These are phyloP conservation scores for Pleomassaria siparia DNA, from an alignment of 2,329 filamentous ascomycete species.

Conservation along the genomic window DNA sequence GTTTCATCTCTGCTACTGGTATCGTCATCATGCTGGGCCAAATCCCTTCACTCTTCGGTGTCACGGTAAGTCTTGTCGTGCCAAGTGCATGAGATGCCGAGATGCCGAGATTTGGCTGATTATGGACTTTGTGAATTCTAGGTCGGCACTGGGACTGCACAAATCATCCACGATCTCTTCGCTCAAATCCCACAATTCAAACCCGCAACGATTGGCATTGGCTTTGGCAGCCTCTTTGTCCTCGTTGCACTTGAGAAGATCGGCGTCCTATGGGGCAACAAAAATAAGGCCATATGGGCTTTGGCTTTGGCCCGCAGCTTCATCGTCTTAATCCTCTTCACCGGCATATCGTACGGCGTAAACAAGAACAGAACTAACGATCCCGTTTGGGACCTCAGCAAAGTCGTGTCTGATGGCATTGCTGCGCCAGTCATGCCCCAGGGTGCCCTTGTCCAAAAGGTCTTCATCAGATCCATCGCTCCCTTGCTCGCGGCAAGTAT, in stretches of 20 bases:
- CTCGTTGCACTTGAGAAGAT: constrained; percentile 59
- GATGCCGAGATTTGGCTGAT: too few relatives aligned
- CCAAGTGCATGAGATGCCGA: too few relatives aligned
- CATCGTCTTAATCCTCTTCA: constrained; percentile 62
- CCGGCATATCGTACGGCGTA: constrained; percentile 63
- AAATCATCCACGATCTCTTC: constrained; percentile 62
- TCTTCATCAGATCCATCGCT: constrained; percentile 58
- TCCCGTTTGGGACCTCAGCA: constrained; percentile 60
- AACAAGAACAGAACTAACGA: constrained; percentile 55
- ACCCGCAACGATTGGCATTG: constrained; percentile 61
- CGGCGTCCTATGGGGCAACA: constrained; percentile 61
- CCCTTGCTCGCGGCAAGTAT: constrained; percentile 63
- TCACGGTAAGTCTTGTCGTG: too few relatives aligned
- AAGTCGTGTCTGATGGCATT: constrained; percentile 60
- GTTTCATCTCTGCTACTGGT: constrained; percentile 67
- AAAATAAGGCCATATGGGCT: constrained; percentile 60
- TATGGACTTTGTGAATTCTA: too few relatives aligned
- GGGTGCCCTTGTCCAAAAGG: constrained; percentile 53
- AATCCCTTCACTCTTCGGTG: constrained; percentile 62
- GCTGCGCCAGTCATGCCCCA: constrained; percentile 53
- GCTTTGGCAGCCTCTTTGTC: constrained; percentile 54
- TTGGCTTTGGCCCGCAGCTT: constrained; percentile 63
- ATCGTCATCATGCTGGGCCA: constrained; percentile 68
- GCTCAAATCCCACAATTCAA: constrained; percentile 58
- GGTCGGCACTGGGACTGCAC: constrained; percentile 56